These are phyloP conservation scores for Vitis hybrid DNA, from an alignment of 177 flowering plant genomes.

Conservation along the genomic window DNA sequence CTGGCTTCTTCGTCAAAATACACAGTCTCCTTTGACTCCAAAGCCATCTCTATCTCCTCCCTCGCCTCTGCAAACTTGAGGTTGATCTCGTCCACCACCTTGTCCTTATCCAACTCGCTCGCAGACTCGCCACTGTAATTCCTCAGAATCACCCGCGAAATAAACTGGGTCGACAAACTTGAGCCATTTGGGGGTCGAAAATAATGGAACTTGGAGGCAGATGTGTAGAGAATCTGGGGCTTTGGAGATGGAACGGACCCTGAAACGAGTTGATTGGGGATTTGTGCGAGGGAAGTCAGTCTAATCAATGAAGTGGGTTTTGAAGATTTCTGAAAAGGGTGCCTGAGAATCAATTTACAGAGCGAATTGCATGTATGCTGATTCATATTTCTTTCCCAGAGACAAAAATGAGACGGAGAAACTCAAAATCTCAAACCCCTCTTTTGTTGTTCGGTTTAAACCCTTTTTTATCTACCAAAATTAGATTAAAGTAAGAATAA, in stretches of 20 bases:
- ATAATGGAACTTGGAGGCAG: constrained; percentile 16
- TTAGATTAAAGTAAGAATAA: too few relatives aligned
- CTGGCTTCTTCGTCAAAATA: constrained; percentile 94
- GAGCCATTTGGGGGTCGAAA: constrained; percentile 11
- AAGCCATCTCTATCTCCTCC: constrained; percentile 91
- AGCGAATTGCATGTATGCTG: constrained; percentile 28
- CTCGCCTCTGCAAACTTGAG: constrained; percentile 95
- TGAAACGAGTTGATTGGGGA: constrained; percentile 13
- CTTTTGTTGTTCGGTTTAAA: neutral
- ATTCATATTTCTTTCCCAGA: constrained; percentile 24
- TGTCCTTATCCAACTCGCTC: constrained; percentile 38
- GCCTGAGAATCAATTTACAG: constrained; percentile 21
- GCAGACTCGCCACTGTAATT: constrained; percentile 27
- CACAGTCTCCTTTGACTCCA: constrained; percentile 94
- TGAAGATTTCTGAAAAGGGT: constrained; percentile 33
- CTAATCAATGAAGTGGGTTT: constrained; percentile 34
- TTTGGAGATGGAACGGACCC: constrained; percentile 8
- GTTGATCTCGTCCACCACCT: constrained; percentile 77
- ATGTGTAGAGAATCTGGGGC: constrained; percentile 9
- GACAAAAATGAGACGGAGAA: too few relatives aligned
- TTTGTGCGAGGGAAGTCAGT: constrained; percentile 14
- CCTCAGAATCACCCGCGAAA: constrained; percentile 16
- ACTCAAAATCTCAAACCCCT: too few relatives aligned
- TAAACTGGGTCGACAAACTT: constrained; percentile 15
- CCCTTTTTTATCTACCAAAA: too few relatives aligned